Conservation (phyloP, 1,284 basidiomycete genomes). For the Trametes polyzona region DNA sequence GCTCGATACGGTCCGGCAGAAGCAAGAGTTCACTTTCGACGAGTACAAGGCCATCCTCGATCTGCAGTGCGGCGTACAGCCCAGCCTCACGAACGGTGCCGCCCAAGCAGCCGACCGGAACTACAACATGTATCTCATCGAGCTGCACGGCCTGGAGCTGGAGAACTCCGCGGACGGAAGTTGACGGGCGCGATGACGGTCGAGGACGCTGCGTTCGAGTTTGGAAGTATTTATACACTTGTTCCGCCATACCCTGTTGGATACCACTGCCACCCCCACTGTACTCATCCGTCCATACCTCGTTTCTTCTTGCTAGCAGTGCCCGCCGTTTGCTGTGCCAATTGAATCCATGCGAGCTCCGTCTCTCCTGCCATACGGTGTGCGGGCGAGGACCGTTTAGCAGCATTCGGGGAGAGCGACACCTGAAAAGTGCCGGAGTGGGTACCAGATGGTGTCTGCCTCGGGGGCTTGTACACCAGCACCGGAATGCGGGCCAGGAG, state of each 20-base stretch:
- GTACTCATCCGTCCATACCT: slow-evolving; percentile 17
- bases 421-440: slow-evolving; percentile 23
- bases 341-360: slow-evolving; percentile 42
- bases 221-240: slow-evolving; percentile 28
- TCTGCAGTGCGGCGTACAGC: slow-evolving; percentile 83
- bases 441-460: neutral
- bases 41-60: slow-evolving; percentile 91
- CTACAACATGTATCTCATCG: slow-evolving; percentile 82
- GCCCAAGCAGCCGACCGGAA: slow-evolving; percentile 64
- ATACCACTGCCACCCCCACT: slow-evolving; percentile 18
- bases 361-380: slow-evolving; percentile 33
- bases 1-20: slow-evolving; percentile 67
- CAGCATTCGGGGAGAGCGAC: slow-evolving; percentile 35
- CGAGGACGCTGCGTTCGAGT: neutral
- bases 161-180: slow-evolving; percentile 47
- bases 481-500: slow-evolving; percentile 62
- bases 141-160: slow-evolving; percentile 78
- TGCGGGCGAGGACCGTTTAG: slow-evolving; percentile 10
- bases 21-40: slow-evolving; percentile 80
- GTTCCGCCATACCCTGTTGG: slow-evolving; percentile 24
- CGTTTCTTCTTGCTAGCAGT: slow-evolving; percentile 13
- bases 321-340: slow-evolving; percentile 19
- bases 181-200: slow-evolving; percentile 8
- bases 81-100: slow-evolving; percentile 50
- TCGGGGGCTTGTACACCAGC: slow-evolving; percentile 41